Evolutionary conservation across 257 asterid species (phyloP), one percentile per base, ranked within the genome.

Genomic region (Schizonepeta tenuifolia): DNA sequence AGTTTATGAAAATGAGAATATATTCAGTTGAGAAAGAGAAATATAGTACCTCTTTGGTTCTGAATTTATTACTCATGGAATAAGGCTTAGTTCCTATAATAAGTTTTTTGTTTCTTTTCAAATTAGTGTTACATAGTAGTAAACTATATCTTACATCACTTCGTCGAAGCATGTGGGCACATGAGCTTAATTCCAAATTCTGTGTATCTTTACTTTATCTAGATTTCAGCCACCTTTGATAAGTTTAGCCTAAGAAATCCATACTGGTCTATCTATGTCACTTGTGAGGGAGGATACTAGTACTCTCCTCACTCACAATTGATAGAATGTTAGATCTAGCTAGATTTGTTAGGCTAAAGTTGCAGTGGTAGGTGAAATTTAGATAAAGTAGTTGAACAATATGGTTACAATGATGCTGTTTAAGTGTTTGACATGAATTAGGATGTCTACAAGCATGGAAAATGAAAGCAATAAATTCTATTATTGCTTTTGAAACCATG

Each of bases 231-330:
- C 65, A 24, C 36, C 67, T 5, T 55, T 41, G 61, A 15, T 22
- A 46, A 38, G 24, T 65, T 74, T 74, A 65, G 78, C 73, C 72
- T 65, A 65, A 74, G 78, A 65, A 73, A 73, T n/a, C 60, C 72
- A 41, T 15, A 11, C 60, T 65, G 72, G 50, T 12, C 67, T 55
- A 24, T 65, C 67, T 54, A 40, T 1, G 13, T 54, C 60, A n/a
- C 14, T 41, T 65, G 67, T 73, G 67, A 55, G 38, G 24, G 60
- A 26, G 55, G 60, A 73, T 21, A 22, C 41, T 41, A 33, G 61
- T 14, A 31, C 69, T 36, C 46, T 5, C 35, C 69, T 21, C 14
- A 12, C 21, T 57, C 73, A 57, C 71, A 49, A 50, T 28, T 14
- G 69, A 31, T 17, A 57, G 31, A 22, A 65, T 55, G 71, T 66